Conservation (phyloP, 768 basidiomycete species). For the Pulveroboletus frians region DNA sequence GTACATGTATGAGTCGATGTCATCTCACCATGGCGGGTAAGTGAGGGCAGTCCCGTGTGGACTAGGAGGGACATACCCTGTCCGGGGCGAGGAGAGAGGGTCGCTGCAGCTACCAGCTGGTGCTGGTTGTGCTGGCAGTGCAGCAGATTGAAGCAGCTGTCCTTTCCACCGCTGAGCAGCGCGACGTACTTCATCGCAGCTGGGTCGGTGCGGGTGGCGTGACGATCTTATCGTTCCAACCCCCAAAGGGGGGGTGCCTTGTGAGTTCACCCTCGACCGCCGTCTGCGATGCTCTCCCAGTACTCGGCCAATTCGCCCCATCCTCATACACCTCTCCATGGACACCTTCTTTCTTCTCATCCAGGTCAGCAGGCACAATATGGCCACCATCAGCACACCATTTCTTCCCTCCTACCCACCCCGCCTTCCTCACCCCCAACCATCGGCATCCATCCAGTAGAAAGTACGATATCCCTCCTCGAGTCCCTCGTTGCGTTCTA, state of each 20-base stretch:
- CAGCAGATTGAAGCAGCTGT: slow-evolving; percentile 91
- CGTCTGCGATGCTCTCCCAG: slow-evolving; percentile 68
- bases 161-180: slow-evolving; percentile 95
- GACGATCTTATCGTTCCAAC: slow-evolving; percentile 19
- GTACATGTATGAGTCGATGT: slow-evolving; percentile 97
- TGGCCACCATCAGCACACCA: slow-evolving; percentile 22
- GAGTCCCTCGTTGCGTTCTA: slow-evolving; percentile 64
- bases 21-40: slow-evolving; percentile 54
- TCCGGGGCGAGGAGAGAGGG: slow-evolving; percentile 76
- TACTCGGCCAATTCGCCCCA: slow-evolving; percentile 19
- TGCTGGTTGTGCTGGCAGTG: slow-evolving; percentile 88
- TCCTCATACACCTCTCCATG: slow-evolving; percentile 25
- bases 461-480: slow-evolving; percentile 52
- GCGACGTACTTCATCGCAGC: slow-evolving; percentile 83
- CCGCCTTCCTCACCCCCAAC: slow-evolving; percentile 32
- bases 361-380: slow-evolving; percentile 21
- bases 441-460: slow-evolving; percentile 33
- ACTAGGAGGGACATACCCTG: slow-evolving; percentile 52
- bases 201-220: neutral
- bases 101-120: slow-evolving; percentile 81
- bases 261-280: neutral
- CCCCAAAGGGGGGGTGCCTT: slow-evolving; percentile 14
- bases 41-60: neutral
- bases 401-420: slow-evolving; percentile 31
- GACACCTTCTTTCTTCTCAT: slow-evolving; percentile 22